A percentile compares a stretch with the other conserved stretches of the same genome.
phyloP scores from a whole-genome alignment of 139 green algal species.

The Coccomyxa sp. region DNA sequence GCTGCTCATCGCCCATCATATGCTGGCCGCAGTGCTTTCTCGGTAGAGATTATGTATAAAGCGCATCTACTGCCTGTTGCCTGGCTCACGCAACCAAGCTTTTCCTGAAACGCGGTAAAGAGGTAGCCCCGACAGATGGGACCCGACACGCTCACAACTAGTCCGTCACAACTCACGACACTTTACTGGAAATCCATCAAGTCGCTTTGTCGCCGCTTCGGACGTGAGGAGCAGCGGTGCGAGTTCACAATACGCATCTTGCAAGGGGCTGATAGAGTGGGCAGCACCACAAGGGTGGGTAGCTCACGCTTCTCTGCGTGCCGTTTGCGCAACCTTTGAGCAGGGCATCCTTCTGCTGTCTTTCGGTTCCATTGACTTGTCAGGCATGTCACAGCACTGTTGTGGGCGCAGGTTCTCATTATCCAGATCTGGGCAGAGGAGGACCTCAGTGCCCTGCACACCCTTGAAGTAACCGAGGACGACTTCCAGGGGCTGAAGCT shows the following conservation, averaged over 20 bases:
- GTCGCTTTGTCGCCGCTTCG: constrained; percentile 47
- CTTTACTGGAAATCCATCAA: constrained; percentile 71
- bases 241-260: constrained; percentile 66
- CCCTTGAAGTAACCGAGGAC: constrained; percentile 86
- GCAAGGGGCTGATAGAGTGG: constrained; percentile 48
- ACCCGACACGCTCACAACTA: not conserved
- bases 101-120: no score
- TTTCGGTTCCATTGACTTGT: not conserved
- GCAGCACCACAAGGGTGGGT: constrained; percentile 58
- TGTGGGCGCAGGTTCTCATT: constrained; percentile 56
- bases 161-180: constrained; percentile 21
- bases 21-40: no score
- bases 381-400: not conserved
- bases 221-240: constrained; percentile 55
- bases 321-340: not conserved
- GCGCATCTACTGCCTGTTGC: no score
- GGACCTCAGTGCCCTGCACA: constrained; percentile 74
- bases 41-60: no score
- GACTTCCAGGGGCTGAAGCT: constrained; percentile 80
- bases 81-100: no score
- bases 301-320: not conserved
- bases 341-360: not conserved
- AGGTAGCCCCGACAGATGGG: no score
- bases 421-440: constrained; percentile 74
- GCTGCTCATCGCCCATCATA: no score